Evolutionary conservation across 108 stramenopile genomes (phyloP).

Genomic region (Schizochytrium sp.): DNA sequence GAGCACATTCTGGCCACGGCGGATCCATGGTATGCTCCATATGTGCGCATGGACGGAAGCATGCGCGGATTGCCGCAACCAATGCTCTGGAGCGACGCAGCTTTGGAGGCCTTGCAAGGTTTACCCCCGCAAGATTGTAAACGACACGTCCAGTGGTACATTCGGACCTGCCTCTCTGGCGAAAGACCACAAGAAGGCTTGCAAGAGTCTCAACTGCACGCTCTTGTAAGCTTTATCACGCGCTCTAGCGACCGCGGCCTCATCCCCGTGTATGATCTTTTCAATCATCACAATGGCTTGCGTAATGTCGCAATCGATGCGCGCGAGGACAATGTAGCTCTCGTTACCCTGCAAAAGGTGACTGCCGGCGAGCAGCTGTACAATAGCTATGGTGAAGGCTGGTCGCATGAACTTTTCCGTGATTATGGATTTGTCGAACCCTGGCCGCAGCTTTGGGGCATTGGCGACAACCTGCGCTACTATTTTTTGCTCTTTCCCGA

Average conservation of each 20-base stretch:
- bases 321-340: background rate
- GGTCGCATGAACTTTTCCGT: slow-evolving; percentile 42
- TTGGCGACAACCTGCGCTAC: background rate
- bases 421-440: slow-evolving; percentile 57
- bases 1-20: no score
- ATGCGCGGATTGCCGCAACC: background rate
- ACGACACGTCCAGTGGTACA: background rate
- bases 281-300: slow-evolving; percentile 34
- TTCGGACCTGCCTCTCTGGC: no score
- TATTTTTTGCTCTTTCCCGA: background rate
- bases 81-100: background rate
- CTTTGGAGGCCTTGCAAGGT: background rate
- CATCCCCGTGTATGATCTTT: slow-evolving; percentile 31
- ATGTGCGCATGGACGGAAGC: background rate
- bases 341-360: slow-evolving; percentile 18
- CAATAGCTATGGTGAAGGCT: slow-evolving; percentile 7
- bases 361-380: slow-evolving; percentile 35
- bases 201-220: background rate
- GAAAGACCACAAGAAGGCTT: no score
- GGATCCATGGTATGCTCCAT: background rate
- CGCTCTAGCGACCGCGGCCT: background rate
- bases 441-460: slow-evolving; percentile 45
- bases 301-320: slow-evolving; percentile 14
- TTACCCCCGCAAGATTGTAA: background rate
- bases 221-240: background rate